phyloP scores from a whole-genome alignment of 768 basidiomycete genomes.

The Phylloporus sp. region DNA sequence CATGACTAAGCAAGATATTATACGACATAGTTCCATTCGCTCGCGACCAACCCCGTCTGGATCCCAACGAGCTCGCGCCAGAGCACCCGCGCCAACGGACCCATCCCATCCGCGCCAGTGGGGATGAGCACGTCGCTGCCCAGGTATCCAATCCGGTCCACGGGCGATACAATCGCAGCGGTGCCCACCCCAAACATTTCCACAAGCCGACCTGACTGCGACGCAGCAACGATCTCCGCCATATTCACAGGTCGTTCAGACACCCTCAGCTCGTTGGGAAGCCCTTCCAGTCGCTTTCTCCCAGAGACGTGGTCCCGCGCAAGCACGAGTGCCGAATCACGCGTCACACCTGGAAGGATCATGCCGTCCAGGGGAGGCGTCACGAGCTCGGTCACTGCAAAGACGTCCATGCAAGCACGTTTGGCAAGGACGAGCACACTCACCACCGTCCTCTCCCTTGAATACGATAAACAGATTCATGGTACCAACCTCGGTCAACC shows the following conservation, averaged over 20 bases:
- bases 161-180: slow-evolving; percentile 51
- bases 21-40: slow-evolving; percentile 70
- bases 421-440: slow-evolving; percentile 11
- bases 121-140: slow-evolving; percentile 53
- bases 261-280: slow-evolving; percentile 55
- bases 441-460: slow-evolving; percentile 63
- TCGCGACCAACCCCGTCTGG: slow-evolving; percentile 72
- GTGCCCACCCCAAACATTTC: slow-evolving; percentile 52
- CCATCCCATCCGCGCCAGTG: slow-evolving; percentile 70
- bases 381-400: slow-evolving; percentile 50
- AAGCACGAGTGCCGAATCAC: slow-evolving; percentile 48
- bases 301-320: slow-evolving; percentile 56
- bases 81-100: slow-evolving; percentile 52
- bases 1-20: slow-evolving; percentile 13
- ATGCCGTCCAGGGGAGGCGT: slow-evolving; percentile 65
- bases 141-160: slow-evolving; percentile 55
- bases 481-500: slow-evolving; percentile 70
- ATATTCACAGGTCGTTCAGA: slow-evolving; percentile 73
- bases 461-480: slow-evolving; percentile 92
- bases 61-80: slow-evolving; percentile 52
- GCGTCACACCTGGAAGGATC: slow-evolving; percentile 67
- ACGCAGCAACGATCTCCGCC: slow-evolving; percentile 60
- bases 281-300: slow-evolving; percentile 40
- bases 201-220: slow-evolving; percentile 38
- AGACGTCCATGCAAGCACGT: not conserved